Base-by-base conservation (phyloP, 2,329 filamentous ascomycete genomes). In the Trichoderma sp. region DNA sequence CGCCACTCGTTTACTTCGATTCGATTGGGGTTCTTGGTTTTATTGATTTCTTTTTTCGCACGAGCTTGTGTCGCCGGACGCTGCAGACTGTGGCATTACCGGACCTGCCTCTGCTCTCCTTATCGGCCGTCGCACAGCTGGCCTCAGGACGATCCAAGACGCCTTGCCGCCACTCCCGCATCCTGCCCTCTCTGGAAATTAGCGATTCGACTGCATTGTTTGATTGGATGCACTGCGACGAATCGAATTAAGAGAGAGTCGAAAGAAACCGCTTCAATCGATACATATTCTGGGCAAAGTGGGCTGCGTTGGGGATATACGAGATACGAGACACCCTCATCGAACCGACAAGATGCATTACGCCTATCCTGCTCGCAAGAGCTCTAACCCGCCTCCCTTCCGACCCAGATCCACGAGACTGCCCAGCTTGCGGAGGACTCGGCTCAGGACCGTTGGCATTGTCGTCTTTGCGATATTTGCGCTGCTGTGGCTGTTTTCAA, bases 321-420 rank as follows among this genome's bases (percentile, higher is more conserved):
- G 47, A 40, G 43, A 49, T 43, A 43, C 21, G 27, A 27, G 47
- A 40, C 5, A 52, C 10, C 53, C 33, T 49, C 10, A 31, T 43
- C 37, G 33, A 35, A 31, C 55, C 62, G 72, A 71, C 76, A 84
- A 75, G 74, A 96, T 97, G 93, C 94, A 97, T 80, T 94, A 95
- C 85, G 93, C 94, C 72, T 90, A 96, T 75, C 94, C 94, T 68
- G 88, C 93, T 76, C 91, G 94, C 80, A 97, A 95, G 82, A 89
- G 87, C 77, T 95, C 92, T 73, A 89, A 91, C 77, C 88, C 91
- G 73, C 88, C 89, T 73, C 89, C 91, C 35, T 95, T 92, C 81
- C 85, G 86, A 72, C 84, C 87, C 59, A 86, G 89, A 76, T 85
- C 86, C 72, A 82, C 88, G 76, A 81, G 84, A 73, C 79, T 83